Conservation (phyloP, 305 asterid species). For the Striga hermonthica region DNA sequence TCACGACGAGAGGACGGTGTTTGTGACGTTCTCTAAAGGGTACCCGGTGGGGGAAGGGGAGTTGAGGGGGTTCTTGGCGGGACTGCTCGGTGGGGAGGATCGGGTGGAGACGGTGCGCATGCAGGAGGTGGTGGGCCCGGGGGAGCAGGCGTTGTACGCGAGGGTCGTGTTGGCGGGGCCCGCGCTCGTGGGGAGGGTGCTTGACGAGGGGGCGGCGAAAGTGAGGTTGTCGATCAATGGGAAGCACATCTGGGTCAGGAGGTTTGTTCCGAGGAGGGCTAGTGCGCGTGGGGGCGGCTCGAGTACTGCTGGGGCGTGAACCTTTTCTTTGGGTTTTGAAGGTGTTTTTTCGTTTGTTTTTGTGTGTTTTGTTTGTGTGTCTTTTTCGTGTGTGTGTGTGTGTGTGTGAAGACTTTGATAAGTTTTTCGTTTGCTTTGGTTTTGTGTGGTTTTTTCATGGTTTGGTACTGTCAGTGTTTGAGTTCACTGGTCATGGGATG, state of each 20-base stretch:
- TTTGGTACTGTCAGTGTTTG: too few relatives aligned
- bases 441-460: too few relatives aligned
- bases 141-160: not conserved
- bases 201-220: not conserved
- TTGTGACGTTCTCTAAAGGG: conserved; percentile 8
- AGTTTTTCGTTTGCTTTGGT: too few relatives aligned
- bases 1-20: not conserved
- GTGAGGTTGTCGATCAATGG: not conserved
- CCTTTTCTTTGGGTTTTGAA: too few relatives aligned
- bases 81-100: not conserved
- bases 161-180: not conserved
- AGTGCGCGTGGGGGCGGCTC: not conserved
- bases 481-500: too few relatives aligned
- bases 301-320: too few relatives aligned
- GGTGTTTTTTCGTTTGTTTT: too few relatives aligned
- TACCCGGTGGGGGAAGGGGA: conserved; percentile 4
- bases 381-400: too few relatives aligned
- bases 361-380: too few relatives aligned
- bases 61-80: not conserved
- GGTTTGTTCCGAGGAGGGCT: not conserved
- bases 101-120: not conserved
- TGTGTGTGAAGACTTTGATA: too few relatives aligned
- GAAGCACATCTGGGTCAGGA: conserved; percentile 1
- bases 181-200: not conserved
- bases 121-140: not conserved